These are phyloP conservation scores for Talaromyces atroroseus DNA, from an alignment of 2,329 filamentous ascomycete species.

Conservation along the genomic window DNA sequence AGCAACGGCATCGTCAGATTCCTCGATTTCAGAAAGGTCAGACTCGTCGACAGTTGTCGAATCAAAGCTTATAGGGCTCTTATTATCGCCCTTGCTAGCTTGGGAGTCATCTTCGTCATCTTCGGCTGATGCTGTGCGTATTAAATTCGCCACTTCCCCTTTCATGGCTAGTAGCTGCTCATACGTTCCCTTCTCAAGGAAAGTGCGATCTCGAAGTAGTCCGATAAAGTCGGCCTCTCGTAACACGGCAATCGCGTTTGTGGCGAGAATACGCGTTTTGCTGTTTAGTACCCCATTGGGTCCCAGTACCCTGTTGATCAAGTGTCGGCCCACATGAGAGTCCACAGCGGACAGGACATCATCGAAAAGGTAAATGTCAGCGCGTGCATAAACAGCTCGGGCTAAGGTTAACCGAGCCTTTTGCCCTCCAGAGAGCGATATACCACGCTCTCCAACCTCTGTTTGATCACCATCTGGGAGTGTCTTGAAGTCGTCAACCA, in stretches of 20 bases:
- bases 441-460: slow-evolving; percentile 92
- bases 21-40: slow-evolving; percentile 50
- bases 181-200: slow-evolving; percentile 85
- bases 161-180: slow-evolving; percentile 89
- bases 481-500: slow-evolving; percentile 83
- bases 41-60: slow-evolving; percentile 50
- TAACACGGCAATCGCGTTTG: slow-evolving; percentile 88
- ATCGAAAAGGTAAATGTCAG: slow-evolving; percentile 93
- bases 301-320: slow-evolving; percentile 91
- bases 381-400: slow-evolving; percentile 88
- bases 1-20: slow-evolving; percentile 65
- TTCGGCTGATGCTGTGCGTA: slow-evolving; percentile 59
- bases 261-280: slow-evolving; percentile 89
- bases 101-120: slow-evolving; percentile 41
- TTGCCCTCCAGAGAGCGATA: slow-evolving; percentile 91
- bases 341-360: slow-evolving; percentile 97
- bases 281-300: slow-evolving; percentile 71
- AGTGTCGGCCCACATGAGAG: slow-evolving; percentile 89
- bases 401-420: slow-evolving; percentile 91
- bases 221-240: slow-evolving; percentile 85
- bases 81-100: slow-evolving; percentile 54
- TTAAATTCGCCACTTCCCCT: slow-evolving; percentile 77
- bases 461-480: slow-evolving; percentile 95
- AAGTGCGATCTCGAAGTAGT: slow-evolving; percentile 73
- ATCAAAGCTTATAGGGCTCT: slow-evolving; percentile 55